Evolutionary conservation across 495 filamentous ascomycete genomes (phyloP).

Genomic region (Podospora tetraspora): DNA sequence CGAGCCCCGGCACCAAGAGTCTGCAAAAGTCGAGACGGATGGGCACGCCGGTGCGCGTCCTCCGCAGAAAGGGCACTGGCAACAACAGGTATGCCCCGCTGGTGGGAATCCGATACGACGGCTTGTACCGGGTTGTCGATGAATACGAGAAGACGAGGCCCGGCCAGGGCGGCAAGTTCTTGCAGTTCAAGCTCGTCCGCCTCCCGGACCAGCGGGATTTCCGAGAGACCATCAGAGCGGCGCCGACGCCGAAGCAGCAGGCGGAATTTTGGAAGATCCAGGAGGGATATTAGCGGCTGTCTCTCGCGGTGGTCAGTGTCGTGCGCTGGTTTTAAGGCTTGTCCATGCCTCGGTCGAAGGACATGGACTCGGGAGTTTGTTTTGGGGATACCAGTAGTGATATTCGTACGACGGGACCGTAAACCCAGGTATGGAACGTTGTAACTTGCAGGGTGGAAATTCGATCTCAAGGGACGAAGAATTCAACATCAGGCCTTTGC

Average conservation of each 20-base stretch:
- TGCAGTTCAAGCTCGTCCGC: conserved; percentile 42
- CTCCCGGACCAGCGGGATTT: conserved; percentile 24
- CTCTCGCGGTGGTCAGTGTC: background rate
- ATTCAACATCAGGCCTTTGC: background rate
- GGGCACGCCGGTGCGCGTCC: conserved; percentile 40
- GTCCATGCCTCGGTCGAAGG: background rate
- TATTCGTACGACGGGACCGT: background rate
- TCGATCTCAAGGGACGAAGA: background rate
- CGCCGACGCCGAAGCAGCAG: background rate
- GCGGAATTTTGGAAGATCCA: background rate
- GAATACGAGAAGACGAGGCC: conserved; percentile 8
- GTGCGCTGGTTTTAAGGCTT: background rate
- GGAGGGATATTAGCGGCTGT: background rate
- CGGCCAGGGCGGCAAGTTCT: conserved; percentile 28
- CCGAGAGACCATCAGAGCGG: background rate
- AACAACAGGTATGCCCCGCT: conserved; percentile 27
- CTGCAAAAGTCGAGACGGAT: conserved; percentile 30
- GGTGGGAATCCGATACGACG: conserved; percentile 49
- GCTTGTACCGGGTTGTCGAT: conserved; percentile 41
- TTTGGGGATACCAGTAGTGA: background rate
- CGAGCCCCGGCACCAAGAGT: conserved; percentile 31
- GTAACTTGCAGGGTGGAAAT: background rate
- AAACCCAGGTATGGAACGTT: background rate
- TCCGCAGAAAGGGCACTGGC: conserved; percentile 31
- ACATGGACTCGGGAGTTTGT: background rate